Conservation (phyloP, 2,329 filamentous ascomycete genomes). For the Acrodontium crateriforme region DNA sequence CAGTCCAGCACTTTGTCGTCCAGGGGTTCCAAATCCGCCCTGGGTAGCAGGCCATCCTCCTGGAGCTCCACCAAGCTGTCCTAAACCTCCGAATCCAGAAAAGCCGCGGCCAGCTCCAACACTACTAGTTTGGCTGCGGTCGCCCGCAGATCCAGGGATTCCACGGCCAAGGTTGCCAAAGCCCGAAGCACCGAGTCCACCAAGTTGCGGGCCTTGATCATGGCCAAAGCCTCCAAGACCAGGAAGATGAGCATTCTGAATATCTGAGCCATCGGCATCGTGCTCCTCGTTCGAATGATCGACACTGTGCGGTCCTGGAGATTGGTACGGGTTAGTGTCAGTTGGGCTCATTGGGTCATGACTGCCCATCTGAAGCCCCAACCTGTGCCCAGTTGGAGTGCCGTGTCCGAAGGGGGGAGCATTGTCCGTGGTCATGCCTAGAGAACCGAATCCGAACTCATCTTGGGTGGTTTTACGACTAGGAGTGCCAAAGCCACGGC, state of each 20-base stretch:
- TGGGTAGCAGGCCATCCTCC: slow-evolving; percentile 48
- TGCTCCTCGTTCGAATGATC: slow-evolving; percentile 33
- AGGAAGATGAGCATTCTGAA: slow-evolving; percentile 15
- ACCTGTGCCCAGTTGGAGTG: slow-evolving; percentile 32
- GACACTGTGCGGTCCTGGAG: slow-evolving; percentile 61
- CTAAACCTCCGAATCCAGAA: slow-evolving; percentile 43
- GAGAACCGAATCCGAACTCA: slow-evolving; percentile 44
- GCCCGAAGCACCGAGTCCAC: slow-evolving; percentile 18
- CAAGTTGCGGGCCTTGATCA: slow-evolving; percentile 14
- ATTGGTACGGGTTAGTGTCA: slow-evolving; percentile 91
- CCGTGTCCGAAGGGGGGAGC: slow-evolving; percentile 27
- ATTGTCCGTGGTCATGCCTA: slow-evolving; percentile 45
- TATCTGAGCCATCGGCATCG: slow-evolving; percentile 17
- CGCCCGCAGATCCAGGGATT: slow-evolving; percentile 50
- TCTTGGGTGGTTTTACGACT: slow-evolving; percentile 39
- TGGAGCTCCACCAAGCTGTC: slow-evolving; percentile 30
- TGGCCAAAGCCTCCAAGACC: slow-evolving; percentile 18
- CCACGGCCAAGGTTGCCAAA: slow-evolving; percentile 24
- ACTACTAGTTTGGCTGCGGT: slow-evolving; percentile 87
- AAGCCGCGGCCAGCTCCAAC: slow-evolving; percentile 63
- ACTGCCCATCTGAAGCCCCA: slow-evolving; percentile 27
- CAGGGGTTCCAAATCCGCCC: slow-evolving; percentile 61
- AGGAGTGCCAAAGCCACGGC: slow-evolving; percentile 29
- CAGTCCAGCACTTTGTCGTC: slow-evolving; percentile 40
- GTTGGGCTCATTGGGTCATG: slow-evolving; percentile 74